These are phyloP conservation scores for Arctostaphylos glauca DNA, from an alignment of 148 eudicot genomes.

Conservation along the genomic window DNA sequence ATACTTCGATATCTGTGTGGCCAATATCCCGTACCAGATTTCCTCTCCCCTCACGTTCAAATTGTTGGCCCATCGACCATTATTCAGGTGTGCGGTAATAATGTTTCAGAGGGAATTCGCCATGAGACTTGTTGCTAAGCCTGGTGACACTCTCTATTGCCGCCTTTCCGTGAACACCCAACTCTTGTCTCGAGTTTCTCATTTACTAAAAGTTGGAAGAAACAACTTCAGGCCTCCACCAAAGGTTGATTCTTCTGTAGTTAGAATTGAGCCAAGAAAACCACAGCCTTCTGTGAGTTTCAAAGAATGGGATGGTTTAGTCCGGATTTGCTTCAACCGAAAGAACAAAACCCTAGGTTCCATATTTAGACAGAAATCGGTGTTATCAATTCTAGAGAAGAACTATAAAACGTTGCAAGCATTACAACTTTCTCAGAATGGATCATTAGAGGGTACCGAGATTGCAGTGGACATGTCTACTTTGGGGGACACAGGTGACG, in stretches of 20 bases:
- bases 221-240: constrained; percentile 97
- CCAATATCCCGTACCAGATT: constrained; percentile 87
- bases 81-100: constrained; percentile 81
- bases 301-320: constrained; percentile 91
- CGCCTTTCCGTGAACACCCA: constrained; percentile 89
- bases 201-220: constrained; percentile 82
- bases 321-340: constrained; percentile 74
- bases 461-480: constrained; percentile 26
- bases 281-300: constrained; percentile 73
- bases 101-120: constrained; percentile 96
- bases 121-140: constrained; percentile 91
- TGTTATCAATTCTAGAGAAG: constrained; percentile 67
- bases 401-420: constrained; percentile 77
- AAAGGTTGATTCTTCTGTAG: constrained; percentile 92
- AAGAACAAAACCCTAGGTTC: constrained; percentile 86
- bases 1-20: constrained; percentile 87
- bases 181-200: constrained; percentile 65
- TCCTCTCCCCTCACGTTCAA: constrained; percentile 92
- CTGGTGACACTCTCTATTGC: constrained; percentile 85
- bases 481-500: constrained; percentile 41
- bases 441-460: constrained; percentile 31
- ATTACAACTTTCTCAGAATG: constrained; percentile 33
- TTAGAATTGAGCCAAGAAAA: constrained; percentile 82
- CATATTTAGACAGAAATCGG: constrained; percentile 67
- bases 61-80: constrained; percentile 58